Conservation (phyloP, 2,329 filamentous ascomycete species). For the Xylariaceae sp. region DNA sequence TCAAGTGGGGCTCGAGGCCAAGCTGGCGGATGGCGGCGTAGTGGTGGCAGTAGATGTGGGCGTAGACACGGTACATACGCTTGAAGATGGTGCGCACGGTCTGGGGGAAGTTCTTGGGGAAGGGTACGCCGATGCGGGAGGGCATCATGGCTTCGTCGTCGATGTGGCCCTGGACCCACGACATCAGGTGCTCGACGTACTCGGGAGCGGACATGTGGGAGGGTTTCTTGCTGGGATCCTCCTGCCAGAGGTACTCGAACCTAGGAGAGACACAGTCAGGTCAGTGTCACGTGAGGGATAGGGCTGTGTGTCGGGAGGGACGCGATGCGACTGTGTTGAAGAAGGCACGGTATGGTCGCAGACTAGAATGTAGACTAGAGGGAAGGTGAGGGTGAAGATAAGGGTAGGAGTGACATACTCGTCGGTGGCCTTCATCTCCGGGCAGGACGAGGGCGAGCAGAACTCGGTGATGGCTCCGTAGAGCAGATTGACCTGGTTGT, state of each 20-base stretch:
- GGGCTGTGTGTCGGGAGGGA: neutral
- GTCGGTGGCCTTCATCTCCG: conserved; percentile 99
- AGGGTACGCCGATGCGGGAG: conserved; percentile 90
- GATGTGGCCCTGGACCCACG: conserved; percentile 91
- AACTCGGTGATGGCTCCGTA: conserved; percentile 99
- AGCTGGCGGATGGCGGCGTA: conserved; percentile 95
- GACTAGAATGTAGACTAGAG: neutral
- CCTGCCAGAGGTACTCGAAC: conserved; percentile 99
- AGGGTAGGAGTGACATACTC: conserved; percentile 64
- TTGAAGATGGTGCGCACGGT: conserved; percentile 97
- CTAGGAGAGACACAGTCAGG: conserved; percentile 38
- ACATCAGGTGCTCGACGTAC: conserved; percentile 97
- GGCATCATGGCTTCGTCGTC: conserved; percentile 95
- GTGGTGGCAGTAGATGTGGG: conserved; percentile 99
- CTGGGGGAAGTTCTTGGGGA: conserved; percentile 85
- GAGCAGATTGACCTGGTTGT: conserved; percentile 98
- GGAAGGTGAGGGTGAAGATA: neutral
- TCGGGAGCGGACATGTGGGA: conserved; percentile 97
- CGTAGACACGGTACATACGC: conserved; percentile 96
- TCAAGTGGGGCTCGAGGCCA: conserved; percentile 92
- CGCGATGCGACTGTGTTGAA: no score
- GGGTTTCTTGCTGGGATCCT: conserved; percentile 86
- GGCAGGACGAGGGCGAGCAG: conserved; percentile 93
- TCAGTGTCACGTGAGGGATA: neutral
- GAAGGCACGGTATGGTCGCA: neutral